Conservation (phyloP, 495 filamentous ascomycete species). For the Penicillium lagena region DNA sequence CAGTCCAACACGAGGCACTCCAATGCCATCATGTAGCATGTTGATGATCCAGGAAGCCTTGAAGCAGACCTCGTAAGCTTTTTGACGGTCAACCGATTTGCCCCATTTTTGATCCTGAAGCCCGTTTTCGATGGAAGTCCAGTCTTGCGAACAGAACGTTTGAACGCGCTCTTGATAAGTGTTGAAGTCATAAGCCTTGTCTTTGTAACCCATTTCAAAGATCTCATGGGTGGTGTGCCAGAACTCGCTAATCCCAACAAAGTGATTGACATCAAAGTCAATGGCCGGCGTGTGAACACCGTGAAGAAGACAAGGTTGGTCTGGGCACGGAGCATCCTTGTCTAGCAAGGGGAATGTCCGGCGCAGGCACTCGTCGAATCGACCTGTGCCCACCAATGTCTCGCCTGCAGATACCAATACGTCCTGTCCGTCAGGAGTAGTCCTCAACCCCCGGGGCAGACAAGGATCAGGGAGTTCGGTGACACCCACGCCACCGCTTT, state of each 20-base stretch:
- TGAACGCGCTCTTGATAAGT: slow-evolving; percentile 83
- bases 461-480: slow-evolving; percentile 86
- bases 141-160: slow-evolving; percentile 79
- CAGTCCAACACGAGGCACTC: slow-evolving; percentile 81
- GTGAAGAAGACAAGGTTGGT: slow-evolving; percentile 81
- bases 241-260: slow-evolving; percentile 96
- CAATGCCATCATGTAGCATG: slow-evolving; percentile 90
- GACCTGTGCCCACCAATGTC: slow-evolving; percentile 69
- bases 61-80: slow-evolving; percentile 85
- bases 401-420: slow-evolving; percentile 17
- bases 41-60: slow-evolving; percentile 98
- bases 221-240: slow-evolving; percentile 98
- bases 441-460: slow-evolving; percentile 69
- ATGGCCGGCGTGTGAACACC: slow-evolving; percentile 91
- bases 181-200: slow-evolving; percentile 84
- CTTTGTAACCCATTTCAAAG: slow-evolving; percentile 73
- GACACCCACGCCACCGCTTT: slow-evolving; percentile 38
- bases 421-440: slow-evolving; percentile 52
- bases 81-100: slow-evolving; percentile 67
- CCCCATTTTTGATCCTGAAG: slow-evolving; percentile 63
- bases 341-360: slow-evolving; percentile 81
- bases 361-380: slow-evolving; percentile 77
- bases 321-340: slow-evolving; percentile 78
- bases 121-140: slow-evolving; percentile 63
- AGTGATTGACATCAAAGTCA: slow-evolving; percentile 97